Evolutionary conservation across 495 filamentous ascomycete genomes (phyloP).

Genomic region (Durotheca rogersii): DNA sequence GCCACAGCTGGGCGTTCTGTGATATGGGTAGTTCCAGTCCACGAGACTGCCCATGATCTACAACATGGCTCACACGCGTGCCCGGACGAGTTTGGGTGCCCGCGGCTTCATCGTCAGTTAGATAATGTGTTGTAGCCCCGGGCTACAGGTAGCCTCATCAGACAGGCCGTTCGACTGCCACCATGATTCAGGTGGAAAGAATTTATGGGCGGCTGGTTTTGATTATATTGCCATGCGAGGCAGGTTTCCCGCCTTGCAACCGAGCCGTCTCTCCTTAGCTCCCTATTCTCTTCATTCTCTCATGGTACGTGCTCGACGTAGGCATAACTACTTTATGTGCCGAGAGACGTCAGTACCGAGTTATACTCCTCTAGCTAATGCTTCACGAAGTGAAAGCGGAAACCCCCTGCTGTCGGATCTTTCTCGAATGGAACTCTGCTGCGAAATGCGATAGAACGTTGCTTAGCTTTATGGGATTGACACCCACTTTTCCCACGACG

Average conservation of each 20-base stretch:
- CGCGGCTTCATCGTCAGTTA: neutral
- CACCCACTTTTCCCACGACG: too few relatives aligned
- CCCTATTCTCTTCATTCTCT: neutral
- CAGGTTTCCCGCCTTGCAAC: neutral
- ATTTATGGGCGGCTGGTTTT: neutral
- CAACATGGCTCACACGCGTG: neutral
- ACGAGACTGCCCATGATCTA: neutral
- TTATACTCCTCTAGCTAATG: too few relatives aligned
- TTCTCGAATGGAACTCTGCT: too few relatives aligned
- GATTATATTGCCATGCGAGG: neutral
- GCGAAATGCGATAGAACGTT: too few relatives aligned
- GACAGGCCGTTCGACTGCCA: neutral
- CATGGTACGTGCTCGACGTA: neutral
- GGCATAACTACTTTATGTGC: too few relatives aligned
- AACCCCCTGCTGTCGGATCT: too few relatives aligned
- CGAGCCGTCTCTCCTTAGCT: neutral
- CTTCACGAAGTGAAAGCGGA: too few relatives aligned
- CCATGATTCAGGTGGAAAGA: neutral
- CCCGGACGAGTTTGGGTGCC: neutral
- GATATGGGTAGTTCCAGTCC: too few relatives aligned
- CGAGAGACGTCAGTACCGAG: too few relatives aligned
- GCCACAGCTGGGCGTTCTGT: too few relatives aligned
- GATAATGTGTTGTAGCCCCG: neutral
- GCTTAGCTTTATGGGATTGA: too few relatives aligned
- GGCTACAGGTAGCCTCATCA: slow-evolving; percentile 1